Percentiles rank a stretch among this genome's conserved stretches.
These are phyloP conservation scores for Claviceps arundinis DNA, from an alignment of 2,329 filamentous ascomycete species.

Conservation along the genomic window DNA sequence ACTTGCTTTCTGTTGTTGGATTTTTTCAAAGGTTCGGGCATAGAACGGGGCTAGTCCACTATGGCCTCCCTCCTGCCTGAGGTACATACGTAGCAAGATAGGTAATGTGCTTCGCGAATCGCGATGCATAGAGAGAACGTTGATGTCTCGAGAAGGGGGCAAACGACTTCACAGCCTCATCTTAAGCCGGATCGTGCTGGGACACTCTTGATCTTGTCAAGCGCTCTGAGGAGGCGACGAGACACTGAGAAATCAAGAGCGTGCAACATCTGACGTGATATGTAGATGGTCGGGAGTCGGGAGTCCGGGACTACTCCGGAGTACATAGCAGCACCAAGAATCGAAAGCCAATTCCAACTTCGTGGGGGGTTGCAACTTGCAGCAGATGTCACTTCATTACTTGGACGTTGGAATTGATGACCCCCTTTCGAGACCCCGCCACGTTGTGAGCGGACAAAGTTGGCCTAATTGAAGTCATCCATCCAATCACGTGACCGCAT, in stretches of 20 bases:
- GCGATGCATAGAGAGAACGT: too few species aligned
- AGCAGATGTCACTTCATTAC: background rate
- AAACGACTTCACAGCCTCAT: background rate
- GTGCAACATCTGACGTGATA: background rate
- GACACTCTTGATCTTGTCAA: background rate
- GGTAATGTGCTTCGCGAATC: too few species aligned
- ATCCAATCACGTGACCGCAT: slow-evolving; percentile 22
- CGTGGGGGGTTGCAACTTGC: background rate
- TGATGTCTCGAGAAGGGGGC: background rate
- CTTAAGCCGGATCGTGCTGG: background rate
- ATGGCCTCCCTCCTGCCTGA: too few species aligned
- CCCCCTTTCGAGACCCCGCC: background rate
- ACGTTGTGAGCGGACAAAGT: background rate
- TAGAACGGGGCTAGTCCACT: background rate
- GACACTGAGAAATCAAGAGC: background rate
- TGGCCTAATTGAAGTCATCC: background rate
- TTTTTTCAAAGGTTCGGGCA: background rate
- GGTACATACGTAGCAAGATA: too few species aligned
- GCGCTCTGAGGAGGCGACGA: background rate
- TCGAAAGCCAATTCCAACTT: background rate
- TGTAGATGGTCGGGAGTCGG: too few species aligned
- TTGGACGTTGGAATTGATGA: background rate
- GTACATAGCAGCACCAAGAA: background rate
- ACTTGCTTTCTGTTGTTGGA: background rate
- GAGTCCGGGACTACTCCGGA: background rate